Percentiles rank a stretch among this genome's conserved stretches.
Conservation (phyloP, 139 green algal genomes). For the Chlamydomonas sp. region DNA sequence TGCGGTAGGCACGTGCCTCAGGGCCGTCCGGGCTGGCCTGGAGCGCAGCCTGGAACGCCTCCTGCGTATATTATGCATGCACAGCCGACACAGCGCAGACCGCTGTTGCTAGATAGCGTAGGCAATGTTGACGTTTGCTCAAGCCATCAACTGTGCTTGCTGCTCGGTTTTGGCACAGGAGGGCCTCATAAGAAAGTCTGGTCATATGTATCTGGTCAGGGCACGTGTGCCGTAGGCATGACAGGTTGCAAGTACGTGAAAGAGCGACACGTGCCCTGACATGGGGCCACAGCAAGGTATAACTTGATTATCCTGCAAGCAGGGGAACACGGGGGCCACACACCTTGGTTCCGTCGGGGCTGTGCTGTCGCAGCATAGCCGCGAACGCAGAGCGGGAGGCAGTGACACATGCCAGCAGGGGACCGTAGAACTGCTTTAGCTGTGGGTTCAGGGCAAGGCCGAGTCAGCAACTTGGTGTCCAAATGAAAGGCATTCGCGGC, state of each 20-base stretch:
- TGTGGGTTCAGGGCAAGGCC: background rate
- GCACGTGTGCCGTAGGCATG: too few relatives aligned
- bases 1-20: conserved; percentile 69
- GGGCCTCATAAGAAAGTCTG: too few relatives aligned
- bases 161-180: too few relatives aligned
- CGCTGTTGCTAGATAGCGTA: too few relatives aligned
- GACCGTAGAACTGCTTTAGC: conserved; percentile 81
- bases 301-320: too few relatives aligned
- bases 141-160: too few relatives aligned
- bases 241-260: background rate
- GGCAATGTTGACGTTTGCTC: too few relatives aligned
- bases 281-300: too few relatives aligned
- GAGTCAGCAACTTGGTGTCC: background rate
- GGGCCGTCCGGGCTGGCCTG: conserved; percentile 62
- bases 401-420: conserved; percentile 85
- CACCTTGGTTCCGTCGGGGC: conserved; percentile 66
- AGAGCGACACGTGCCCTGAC: too few relatives aligned
- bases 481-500: background rate
- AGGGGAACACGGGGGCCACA: background rate
- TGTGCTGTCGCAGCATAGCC: conserved; percentile 87
- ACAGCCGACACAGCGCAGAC: too few relatives aligned
- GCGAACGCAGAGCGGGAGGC: conserved; percentile 80
- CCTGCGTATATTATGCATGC: background rate
- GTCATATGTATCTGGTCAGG: too few relatives aligned
- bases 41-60: conserved; percentile 65